A percentile compares a stretch with the other conserved stretches of the same genome.
Evolutionary conservation across 306 rosid species (phyloP).

Genomic region (Abrus pulchellus): DNA sequence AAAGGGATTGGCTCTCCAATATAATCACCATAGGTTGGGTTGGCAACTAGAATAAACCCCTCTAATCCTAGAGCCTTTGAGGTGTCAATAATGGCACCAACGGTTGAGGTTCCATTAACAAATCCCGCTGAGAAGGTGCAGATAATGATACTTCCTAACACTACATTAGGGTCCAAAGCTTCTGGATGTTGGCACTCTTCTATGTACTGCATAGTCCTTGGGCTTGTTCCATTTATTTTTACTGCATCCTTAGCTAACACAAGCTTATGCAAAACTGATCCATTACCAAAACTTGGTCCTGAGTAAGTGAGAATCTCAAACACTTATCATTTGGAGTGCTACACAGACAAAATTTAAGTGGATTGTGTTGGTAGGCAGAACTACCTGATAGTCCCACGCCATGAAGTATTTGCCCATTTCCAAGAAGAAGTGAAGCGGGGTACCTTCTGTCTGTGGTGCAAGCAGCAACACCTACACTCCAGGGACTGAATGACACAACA

Average conservation of each 20-base stretch:
- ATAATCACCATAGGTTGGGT: conserved; percentile 74
- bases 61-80: conserved; percentile 60
- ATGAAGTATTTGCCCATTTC: conserved; percentile 60
- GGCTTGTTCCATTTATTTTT: conserved; percentile 61
- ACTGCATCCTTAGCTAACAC: conserved; percentile 81
- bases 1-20: conserved; percentile 80
- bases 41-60: conserved; percentile 74
- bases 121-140: conserved; percentile 87
- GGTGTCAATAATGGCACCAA: conserved; percentile 65
- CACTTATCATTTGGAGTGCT: not conserved
- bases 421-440: conserved; percentile 65
- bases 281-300: conserved; percentile 73
- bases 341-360: not conserved
- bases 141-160: conserved; percentile 64
- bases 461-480: conserved; percentile 77
- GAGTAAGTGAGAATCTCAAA: conserved; percentile 40
- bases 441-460: conserved; percentile 73
- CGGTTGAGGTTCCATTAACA: conserved; percentile 68
- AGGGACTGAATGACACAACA: conserved; percentile 81
- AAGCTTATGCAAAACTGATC: conserved; percentile 58
- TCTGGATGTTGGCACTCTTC: conserved; percentile 91
- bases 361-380: not conserved
- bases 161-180: conserved; percentile 63
- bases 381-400: conserved; percentile 79
- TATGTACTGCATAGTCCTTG: conserved; percentile 53